Evolutionary conservation across 768 basidiomycete genomes (phyloP).

Genomic region (Podaxis sp.): DNA sequence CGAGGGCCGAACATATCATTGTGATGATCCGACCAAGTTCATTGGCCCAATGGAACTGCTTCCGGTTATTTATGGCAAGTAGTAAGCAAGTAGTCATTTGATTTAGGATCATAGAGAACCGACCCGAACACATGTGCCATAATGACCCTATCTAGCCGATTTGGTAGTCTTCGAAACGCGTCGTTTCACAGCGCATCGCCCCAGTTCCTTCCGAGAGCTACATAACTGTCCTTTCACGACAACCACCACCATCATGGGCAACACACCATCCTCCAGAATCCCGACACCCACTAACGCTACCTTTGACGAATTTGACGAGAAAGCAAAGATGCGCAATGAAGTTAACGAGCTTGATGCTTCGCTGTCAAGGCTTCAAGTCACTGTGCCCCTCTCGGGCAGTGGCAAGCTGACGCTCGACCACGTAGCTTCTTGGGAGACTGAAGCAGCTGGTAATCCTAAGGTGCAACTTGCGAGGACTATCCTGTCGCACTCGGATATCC

Average conservation of each 20-base stretch:
- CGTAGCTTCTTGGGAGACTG: slow-evolving; percentile 67
- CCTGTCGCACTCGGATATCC: slow-evolving; percentile 68
- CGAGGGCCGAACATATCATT: too few species aligned
- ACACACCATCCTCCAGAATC: slow-evolving; percentile 29
- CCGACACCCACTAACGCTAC: slow-evolving; percentile 24
- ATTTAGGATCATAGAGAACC: neutral
- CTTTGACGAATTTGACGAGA: slow-evolving; percentile 33
- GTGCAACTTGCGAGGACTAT: slow-evolving; percentile 74
- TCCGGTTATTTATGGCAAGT: neutral
- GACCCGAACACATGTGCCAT: neutral
- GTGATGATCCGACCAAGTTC: too few species aligned
- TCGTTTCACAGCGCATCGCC: neutral
- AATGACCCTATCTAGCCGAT: slow-evolving; percentile 8
- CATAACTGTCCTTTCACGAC: neutral
- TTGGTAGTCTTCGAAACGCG: neutral
- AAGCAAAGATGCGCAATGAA: slow-evolving; percentile 1
- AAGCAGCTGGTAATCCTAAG: slow-evolving; percentile 56
- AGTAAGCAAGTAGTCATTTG: neutral
- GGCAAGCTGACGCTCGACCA: slow-evolving; percentile 62
- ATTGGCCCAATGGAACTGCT: neutral
- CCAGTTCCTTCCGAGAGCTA: neutral
- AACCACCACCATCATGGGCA: slow-evolving; percentile 28
- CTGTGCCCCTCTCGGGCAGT: slow-evolving; percentile 48
- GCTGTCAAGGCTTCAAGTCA: slow-evolving; percentile 32
- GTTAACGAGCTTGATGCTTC: slow-evolving; percentile 27